Percentiles rank a stretch among this genome's conserved stretches.
Evolutionary conservation across 345 rosid species (phyloP).

Genomic region (Syzygium jambos): DNA sequence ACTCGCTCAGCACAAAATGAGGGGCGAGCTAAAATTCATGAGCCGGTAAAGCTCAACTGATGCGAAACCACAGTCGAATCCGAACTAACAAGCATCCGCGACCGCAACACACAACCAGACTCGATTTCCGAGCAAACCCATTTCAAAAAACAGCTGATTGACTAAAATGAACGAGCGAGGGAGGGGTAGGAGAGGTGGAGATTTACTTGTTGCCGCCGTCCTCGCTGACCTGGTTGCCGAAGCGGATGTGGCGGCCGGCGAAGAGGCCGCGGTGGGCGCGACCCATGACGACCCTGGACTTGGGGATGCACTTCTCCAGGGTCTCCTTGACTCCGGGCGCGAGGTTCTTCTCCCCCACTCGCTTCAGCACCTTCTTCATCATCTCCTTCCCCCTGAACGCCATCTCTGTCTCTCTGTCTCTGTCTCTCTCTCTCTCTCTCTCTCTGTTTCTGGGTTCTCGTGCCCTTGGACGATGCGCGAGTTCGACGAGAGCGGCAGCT

Average conservation of each 20-base stretch:
- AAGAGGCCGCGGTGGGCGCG: conserved; percentile 82
- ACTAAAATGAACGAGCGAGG: background rate
- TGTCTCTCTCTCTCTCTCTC: background rate
- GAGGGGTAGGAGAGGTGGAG: background rate
- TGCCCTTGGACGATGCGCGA: too few relatives aligned
- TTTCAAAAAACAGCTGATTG: background rate
- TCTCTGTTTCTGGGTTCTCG: background rate
- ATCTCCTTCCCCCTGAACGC: background rate
- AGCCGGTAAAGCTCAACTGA: background rate
- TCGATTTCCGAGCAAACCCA: background rate
- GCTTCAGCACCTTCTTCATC: conserved; percentile 65
- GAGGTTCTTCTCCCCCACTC: conserved; percentile 54
- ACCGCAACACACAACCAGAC: background rate
- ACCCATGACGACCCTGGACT: conserved; percentile 63
- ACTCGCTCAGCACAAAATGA: background rate
- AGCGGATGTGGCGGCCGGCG: conserved; percentile 91
- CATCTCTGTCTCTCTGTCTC: background rate
- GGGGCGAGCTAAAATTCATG: background rate
- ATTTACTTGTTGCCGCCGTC: conserved; percentile 88
- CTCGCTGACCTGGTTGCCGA: conserved; percentile 84
- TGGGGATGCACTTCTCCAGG: conserved; percentile 62
- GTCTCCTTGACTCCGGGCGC: conserved; percentile 53
- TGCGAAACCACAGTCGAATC: background rate
- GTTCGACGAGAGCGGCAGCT: too few relatives aligned
- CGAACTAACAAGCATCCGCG: background rate